Conservation (phyloP, 2,329 filamentous ascomycete genomes). For the Epichloe baconii region DNA sequence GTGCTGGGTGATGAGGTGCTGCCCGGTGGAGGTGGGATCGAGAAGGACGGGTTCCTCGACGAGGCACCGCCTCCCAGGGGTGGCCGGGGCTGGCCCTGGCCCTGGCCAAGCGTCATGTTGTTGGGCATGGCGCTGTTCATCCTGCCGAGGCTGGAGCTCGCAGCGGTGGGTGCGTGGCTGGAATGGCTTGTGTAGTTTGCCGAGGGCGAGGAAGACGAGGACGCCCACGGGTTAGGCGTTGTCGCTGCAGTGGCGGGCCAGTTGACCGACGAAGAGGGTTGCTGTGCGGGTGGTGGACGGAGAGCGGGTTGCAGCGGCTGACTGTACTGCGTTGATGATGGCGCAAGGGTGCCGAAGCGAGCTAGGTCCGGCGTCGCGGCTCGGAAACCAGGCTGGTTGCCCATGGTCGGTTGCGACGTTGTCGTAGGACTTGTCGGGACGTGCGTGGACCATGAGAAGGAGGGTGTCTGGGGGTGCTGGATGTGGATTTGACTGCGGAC, state of each 20-base stretch:
- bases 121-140: slow-evolving; percentile 32
- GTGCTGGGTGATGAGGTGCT: slow-evolving; percentile 13
- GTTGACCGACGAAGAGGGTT: slow-evolving; percentile 29
- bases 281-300: slow-evolving; percentile 11
- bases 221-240: slow-evolving; percentile 36
- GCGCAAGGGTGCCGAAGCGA: slow-evolving; percentile 41
- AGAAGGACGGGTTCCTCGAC: slow-evolving; percentile 36
- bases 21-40: slow-evolving; percentile 41
- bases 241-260: slow-evolving; percentile 33
- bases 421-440: slow-evolving; percentile 25
- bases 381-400: slow-evolving; percentile 28
- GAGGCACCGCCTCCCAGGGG: slow-evolving; percentile 11
- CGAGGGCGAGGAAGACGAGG: slow-evolving; percentile 11
- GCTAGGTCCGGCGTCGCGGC: slow-evolving; percentile 47
- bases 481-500: slow-evolving; percentile 20
- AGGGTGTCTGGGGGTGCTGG: slow-evolving; percentile 28
- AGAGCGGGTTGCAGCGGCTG: slow-evolving; percentile 38
- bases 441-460: slow-evolving; percentile 54
- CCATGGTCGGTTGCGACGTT: slow-evolving; percentile 14
- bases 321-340: slow-evolving; percentile 49
- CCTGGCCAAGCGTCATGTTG: slow-evolving; percentile 32
- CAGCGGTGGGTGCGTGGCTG: slow-evolving; percentile 10
- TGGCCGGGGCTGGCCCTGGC: slow-evolving; percentile 11
- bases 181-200: slow-evolving; percentile 11
- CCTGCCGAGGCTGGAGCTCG: slow-evolving; percentile 20